Evolutionary conservation across 371 early-diverging fungal genomes (phyloP), one percentile per base, ranked within the genome.

Genomic region (Rhizopus microsporus): DNA sequence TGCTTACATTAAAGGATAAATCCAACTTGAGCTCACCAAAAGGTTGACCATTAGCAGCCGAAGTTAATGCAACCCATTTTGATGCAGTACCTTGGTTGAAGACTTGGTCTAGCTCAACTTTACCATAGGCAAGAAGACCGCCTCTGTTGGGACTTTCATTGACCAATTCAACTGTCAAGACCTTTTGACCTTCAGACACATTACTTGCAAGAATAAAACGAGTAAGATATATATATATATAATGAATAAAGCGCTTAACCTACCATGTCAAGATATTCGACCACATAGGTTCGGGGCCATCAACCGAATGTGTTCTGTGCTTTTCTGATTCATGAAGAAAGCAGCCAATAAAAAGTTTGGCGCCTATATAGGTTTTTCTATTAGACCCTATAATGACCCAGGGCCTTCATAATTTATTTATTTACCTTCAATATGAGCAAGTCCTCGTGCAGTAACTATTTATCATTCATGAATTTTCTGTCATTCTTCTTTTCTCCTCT

Each of bases 241-340:
- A n/a, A n/a, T 34, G 9, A 43, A 30, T 51, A 29, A 37, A 37
- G 10, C 12, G 42, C 49, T 59, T 62, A 23, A 23, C 23, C 23
- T 23, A 67, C 67, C 62, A 62, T 44, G 42, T 59, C 34, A 67
- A 56, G 10, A 47, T 35, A 32, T 55, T 52, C 5, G 56, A 56
- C 67, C 67, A 67, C 16, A 5, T 15, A 48, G 62, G 59, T 15
- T 54, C 38, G 13, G 43, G 46, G 7, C 63, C 56, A 38, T 48
- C 55, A 4, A 51, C 48, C 32, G 67, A 45, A 10, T 59, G 67
- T 39, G 67, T 67, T 51, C 67, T 54, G 34, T 67, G 62, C 23
- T 67, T 67, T 13, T 67, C 67, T 47, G 39, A 35, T 51, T 62
- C 58, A 49, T 53, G 56, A 23, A 67, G 30, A 38, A 42, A 67